phyloP scores from a whole-genome alignment of 73 alveolate species.

The Paramecium bursaria region DNA sequence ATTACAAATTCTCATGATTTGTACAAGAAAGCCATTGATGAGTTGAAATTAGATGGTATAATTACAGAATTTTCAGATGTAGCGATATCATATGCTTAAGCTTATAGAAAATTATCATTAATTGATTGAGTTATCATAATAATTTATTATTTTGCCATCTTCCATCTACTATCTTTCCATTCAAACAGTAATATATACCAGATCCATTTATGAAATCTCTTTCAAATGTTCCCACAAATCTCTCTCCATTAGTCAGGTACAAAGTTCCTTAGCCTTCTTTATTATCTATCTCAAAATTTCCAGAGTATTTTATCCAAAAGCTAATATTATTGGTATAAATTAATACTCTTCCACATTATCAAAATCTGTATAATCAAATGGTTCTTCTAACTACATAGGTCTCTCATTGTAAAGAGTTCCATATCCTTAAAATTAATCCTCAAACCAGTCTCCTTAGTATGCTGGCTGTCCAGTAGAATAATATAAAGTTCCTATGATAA shows the following conservation, averaged over 20 bases:
- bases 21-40: not conserved
- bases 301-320: constrained; percentile 65
- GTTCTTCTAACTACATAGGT: constrained; percentile 37
- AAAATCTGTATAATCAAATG: constrained; percentile 65
- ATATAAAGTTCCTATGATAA: constrained; percentile 27
- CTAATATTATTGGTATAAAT: not conserved
- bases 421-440: constrained; percentile 68
- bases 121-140: not conserved
- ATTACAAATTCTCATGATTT: not conserved
- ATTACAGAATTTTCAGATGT: constrained; percentile 56
- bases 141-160: constrained; percentile 40
- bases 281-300: constrained; percentile 62
- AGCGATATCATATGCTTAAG: constrained; percentile 31
- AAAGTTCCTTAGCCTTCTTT: constrained; percentile 69
- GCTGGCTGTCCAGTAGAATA: constrained; percentile 72
- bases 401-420: constrained; percentile 66
- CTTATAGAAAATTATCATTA: not conserved
- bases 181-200: constrained; percentile 67
- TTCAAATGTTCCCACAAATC: constrained; percentile 68
- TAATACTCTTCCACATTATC: constrained; percentile 71
- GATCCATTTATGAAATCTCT: constrained; percentile 70
- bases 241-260: constrained; percentile 63
- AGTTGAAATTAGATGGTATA: not conserved
- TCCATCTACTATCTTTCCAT: constrained; percentile 64
- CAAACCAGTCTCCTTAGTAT: constrained; percentile 68